Percentiles rank a stretch among this genome's conserved stretches.
Conservation (phyloP, 2,329 filamentous ascomycete species). For the Neocatenulostroma microsporum region DNA sequence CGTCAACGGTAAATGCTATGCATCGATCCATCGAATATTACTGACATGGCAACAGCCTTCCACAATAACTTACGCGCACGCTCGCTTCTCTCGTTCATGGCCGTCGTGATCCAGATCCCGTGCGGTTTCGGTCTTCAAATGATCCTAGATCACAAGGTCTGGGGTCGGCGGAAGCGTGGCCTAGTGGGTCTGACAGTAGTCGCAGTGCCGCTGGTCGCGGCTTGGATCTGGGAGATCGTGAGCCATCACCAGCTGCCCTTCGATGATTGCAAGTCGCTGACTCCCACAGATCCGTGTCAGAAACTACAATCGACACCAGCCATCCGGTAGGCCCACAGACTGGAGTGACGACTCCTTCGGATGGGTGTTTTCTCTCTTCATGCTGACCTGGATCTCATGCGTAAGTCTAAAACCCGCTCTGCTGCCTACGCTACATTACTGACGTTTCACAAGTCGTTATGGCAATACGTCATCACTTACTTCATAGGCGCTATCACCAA, state of each 20-base stretch:
- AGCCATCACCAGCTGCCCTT: too few relatives aligned
- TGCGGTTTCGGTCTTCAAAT: conserved; percentile 19
- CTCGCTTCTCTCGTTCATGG: conserved; percentile 26
- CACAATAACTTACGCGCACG: conserved; percentile 25
- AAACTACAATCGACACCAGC: conserved; percentile 18
- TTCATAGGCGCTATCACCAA: conserved; percentile 26
- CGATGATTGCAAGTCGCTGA: too few relatives aligned
- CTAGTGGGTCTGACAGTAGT: conserved; percentile 19
- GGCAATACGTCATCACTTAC: conserved; percentile 27
- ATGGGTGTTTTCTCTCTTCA: conserved; percentile 20
- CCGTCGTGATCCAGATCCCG: conserved; percentile 28
- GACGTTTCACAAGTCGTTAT: conserved; percentile 13
- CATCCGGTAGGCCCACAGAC: conserved; percentile 14
- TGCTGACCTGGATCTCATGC: conserved; percentile 18
- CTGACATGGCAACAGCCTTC: conserved; percentile 10
- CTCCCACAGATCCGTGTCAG: too few relatives aligned
- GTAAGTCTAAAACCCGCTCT: background rate
- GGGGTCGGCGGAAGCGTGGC: conserved; percentile 10
- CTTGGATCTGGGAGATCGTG: conserved; percentile 28
- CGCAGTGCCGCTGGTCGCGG: conserved; percentile 19
- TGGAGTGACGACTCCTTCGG: conserved; percentile 22
- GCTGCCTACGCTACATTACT: background rate
- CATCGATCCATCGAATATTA: background rate
- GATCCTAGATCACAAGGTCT: conserved; percentile 10
- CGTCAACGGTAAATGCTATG: conserved; percentile 17